Evolutionary conservation across 2,329 filamentous ascomycete genomes (phyloP), one percentile per base, ranked within the genome.

Genomic region (Daldinia sp.): DNA sequence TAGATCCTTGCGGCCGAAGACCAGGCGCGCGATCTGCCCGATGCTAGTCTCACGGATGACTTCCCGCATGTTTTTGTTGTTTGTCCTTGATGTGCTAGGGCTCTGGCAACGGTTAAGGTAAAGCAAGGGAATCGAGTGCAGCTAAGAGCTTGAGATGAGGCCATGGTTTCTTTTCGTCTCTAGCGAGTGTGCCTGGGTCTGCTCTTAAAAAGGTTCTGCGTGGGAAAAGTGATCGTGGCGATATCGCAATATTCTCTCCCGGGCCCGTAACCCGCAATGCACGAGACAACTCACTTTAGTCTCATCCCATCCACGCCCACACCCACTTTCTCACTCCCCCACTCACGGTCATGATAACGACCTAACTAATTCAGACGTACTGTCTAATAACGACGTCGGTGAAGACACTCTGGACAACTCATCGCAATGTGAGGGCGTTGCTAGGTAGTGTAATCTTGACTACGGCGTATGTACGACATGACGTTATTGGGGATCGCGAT

Each of bases 31-130:
- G 49, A 68, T 50, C 39, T 65, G 62, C 9, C 65, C 65, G 58
- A 66, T 39, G 53, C 65, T 66, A 54, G 65, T 66, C 56, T 68
- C 65, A 19, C 65, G 59, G 53, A 66, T 49, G 41, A 54, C 56
- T 43, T 68, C 63, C 57, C 65, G 53, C 65, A 65, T 65, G 52
- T 52, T 67, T 61, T 49, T 49, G 39, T 47, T 13, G 10, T 37
- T 41, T 48, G 29, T 39, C n/a, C 17, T 35, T 39, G 4, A 34
- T 13, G 30, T 52, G 43, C 23, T 41, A 41, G 15, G 17, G 6
- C 30, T n/a, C 47, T 50, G 25, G 30, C 45, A 23, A 45, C 32
- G 13, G 15, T 19, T 25, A 48, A 17, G 10, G 21, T 49, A 45
- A 25, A 41, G 13, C 21, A 13, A 58, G 10, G 37, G 39, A 23